Conservation (phyloP, 768 basidiomycete species). For the Amanita subjunquillea region DNA sequence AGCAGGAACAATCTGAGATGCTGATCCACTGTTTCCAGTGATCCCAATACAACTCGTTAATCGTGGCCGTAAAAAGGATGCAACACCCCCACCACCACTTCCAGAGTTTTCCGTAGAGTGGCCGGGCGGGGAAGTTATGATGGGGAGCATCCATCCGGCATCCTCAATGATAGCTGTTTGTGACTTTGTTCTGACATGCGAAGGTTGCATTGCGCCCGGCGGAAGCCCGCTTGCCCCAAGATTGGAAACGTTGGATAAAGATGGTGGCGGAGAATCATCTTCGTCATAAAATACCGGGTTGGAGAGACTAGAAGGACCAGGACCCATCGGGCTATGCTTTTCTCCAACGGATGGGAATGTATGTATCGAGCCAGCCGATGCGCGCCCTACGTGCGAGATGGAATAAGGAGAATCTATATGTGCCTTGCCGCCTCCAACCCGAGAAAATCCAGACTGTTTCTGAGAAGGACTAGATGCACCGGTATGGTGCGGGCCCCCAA, state of each 20-base stretch:
- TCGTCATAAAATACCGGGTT: slow-evolving; percentile 18
- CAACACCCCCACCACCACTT: neutral
- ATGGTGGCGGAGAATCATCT: slow-evolving; percentile 39
- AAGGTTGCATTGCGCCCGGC: slow-evolving; percentile 56
- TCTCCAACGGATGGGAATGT: slow-evolving; percentile 48
- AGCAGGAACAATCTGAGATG: neutral
- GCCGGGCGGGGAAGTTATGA: slow-evolving; percentile 9
- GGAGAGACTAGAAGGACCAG: slow-evolving; percentile 4
- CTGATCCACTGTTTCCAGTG: neutral
- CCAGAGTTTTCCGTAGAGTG: slow-evolving; percentile 2
- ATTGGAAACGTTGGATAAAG: slow-evolving; percentile 32
- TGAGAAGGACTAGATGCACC: slow-evolving; percentile 7
- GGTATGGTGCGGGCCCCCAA: slow-evolving; percentile 22
- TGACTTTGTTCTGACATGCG: slow-evolving; percentile 65
- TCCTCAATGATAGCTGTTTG: slow-evolving; percentile 82
- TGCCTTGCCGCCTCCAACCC: slow-evolving; percentile 81
- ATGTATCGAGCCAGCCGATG: slow-evolving; percentile 32
- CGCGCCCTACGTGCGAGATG: slow-evolving; percentile 34
- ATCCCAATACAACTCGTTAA: neutral
- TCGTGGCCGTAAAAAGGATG: slow-evolving; percentile 1
- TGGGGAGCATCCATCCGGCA: slow-evolving; percentile 21
- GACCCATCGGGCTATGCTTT: slow-evolving; percentile 20
- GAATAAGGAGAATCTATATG: slow-evolving; percentile 83
- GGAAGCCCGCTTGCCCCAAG: slow-evolving; percentile 28
- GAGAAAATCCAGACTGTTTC: slow-evolving; percentile 54